Percentiles rank a stretch among this genome's conserved stretches.
Conservation (phyloP, 2,329 filamentous ascomycete species). For the Penicillium sp. region DNA sequence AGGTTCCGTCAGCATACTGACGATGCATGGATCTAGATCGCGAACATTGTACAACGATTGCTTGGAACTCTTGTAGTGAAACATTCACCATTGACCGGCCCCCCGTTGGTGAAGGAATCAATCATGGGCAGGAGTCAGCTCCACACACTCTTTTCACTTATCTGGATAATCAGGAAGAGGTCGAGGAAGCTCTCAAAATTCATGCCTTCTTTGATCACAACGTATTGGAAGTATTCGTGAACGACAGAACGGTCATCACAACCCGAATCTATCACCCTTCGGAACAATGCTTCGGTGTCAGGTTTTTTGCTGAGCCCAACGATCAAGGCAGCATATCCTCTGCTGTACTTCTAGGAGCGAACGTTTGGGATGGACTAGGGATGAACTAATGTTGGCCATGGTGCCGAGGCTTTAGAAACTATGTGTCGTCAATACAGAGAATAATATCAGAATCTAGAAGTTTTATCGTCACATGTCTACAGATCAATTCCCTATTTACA, state of each 20-base stretch:
- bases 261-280: conserved; percentile 37
- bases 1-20: neutral
- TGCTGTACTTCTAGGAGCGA: conserved; percentile 17
- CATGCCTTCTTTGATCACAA: conserved; percentile 44
- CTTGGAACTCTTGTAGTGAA: conserved; percentile 41
- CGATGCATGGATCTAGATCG: conserved; percentile 21
- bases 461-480: neutral
- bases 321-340: neutral
- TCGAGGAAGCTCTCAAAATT: conserved; percentile 41
- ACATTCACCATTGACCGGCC: conserved; percentile 44
- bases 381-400: neutral
- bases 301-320: conserved; percentile 24
- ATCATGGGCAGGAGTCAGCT: conserved; percentile 37
- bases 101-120: conserved; percentile 30
- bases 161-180: conserved; percentile 20
- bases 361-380: conserved; percentile 27
- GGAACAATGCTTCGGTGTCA: conserved; percentile 11
- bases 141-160: conserved; percentile 51
- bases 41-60: conserved; percentile 38
- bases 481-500: neutral
- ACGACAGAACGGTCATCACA: conserved; percentile 44
- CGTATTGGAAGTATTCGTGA: conserved; percentile 50
- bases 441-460: neutral
- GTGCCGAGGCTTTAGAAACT: neutral
- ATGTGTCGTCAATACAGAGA: neutral